Conservation (phyloP, 2,329 filamentous ascomycete species). For the Fusarium incarnatum region DNA sequence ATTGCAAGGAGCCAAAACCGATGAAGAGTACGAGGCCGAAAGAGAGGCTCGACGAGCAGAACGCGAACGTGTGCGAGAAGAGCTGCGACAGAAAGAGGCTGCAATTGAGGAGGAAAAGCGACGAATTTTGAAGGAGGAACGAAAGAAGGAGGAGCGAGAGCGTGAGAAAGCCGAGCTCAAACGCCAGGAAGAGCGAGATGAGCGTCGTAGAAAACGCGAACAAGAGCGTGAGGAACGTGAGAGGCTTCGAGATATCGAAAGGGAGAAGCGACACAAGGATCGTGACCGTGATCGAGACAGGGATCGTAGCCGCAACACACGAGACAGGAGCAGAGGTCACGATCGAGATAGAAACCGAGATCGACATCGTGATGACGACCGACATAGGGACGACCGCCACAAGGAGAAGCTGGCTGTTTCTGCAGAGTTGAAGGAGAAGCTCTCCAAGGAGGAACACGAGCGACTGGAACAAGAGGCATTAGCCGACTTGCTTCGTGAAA, state of each 20-base stretch:
- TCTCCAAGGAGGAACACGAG: constrained; percentile 69
- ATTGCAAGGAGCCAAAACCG: constrained; percentile 74
- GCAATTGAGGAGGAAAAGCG: constrained; percentile 72
- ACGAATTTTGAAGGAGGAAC: constrained; percentile 68
- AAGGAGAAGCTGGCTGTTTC: constrained; percentile 55
- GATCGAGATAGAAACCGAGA: constrained; percentile 47
- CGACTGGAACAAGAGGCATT: constrained; percentile 69
- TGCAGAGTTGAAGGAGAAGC: constrained; percentile 63
- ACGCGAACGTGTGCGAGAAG: constrained; percentile 71
- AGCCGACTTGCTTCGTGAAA: constrained; percentile 69
- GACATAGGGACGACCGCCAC: constrained; percentile 49
- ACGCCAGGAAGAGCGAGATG: constrained; percentile 63
- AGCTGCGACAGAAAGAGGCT: constrained; percentile 68
- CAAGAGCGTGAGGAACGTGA: constrained; percentile 68
- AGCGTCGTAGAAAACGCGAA: constrained; percentile 63
- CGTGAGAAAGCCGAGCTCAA: constrained; percentile 62
- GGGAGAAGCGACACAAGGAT: constrained; percentile 56
- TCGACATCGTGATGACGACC: constrained; percentile 45
- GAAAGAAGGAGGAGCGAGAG: constrained; percentile 62
- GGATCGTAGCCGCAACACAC: constrained; percentile 49
- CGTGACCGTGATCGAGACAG: constrained; percentile 54
- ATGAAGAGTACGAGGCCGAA: constrained; percentile 78
- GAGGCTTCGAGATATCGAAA: constrained; percentile 55
- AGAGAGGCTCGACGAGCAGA: constrained; percentile 69
- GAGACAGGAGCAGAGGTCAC: constrained; percentile 47